Base-by-base conservation (phyloP, 2,329 filamentous ascomycete species). In the Fusarium transvaalense region DNA sequence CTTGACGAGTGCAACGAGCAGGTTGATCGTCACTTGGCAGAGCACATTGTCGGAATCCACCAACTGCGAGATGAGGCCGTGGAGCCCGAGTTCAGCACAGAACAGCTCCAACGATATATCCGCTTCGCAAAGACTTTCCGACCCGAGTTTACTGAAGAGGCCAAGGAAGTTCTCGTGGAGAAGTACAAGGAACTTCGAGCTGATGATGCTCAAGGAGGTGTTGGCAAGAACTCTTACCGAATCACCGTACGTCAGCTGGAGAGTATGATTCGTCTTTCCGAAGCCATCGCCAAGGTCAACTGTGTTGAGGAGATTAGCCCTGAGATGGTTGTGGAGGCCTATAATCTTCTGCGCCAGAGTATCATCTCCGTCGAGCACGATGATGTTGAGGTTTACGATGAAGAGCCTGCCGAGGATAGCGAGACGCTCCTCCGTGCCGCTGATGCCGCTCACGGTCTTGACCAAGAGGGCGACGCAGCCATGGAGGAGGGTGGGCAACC, bases 291-390 rank as follows among this genome's bases (percentile, higher is more conserved):
- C 61, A 98, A 98, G 81, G 93, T 94, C 61, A 98, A 97, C 77
- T 99, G 96, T 77, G 93, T 97, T 15, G 92, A 95, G 74, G 94
- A 97, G 68, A 92, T 99, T 64, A 90, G 89, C 0, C 86, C 92
- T 2, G 87, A 88, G 0, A 97, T 98, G 80, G 96, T 99, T 17
- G 87, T 91, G 39, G 96, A 99, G 80, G 96, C 95, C 0, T 98
- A 91, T 79, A 93, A 96, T 73, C 86, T 99, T 12, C 87, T 99
- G 14, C 86, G 94, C 41, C 94, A 97, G 80, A 96, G 92, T 79
- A 99, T 99, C 78, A 97, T 99, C 74, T 96, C 92, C 3, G 96
- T 99, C 27, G 96, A 99, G 80, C 96, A 98, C 76, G 96, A 99
- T 74, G 96, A 99, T 74, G 90, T 99, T 17, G 95, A 98, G 76